Conservation (phyloP, 352 stramenopile species). For the Pythium dissotocum region DNA sequence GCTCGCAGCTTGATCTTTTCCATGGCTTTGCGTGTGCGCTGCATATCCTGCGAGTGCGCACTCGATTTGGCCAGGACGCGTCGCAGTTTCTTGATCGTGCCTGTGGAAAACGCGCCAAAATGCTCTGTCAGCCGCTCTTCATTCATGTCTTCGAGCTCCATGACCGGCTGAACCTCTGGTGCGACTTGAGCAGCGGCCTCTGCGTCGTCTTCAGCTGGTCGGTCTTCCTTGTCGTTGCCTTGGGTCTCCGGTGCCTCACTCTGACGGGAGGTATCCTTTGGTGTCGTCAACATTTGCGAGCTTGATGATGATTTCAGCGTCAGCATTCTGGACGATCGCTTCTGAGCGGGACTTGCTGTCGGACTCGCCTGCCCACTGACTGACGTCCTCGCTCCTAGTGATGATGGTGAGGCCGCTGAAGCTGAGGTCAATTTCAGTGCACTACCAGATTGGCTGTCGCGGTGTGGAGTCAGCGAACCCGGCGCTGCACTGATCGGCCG, state of each 20-base stretch:
- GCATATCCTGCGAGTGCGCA: slow-evolving; percentile 57
- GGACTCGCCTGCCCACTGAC: neutral
- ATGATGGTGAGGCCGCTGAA: neutral
- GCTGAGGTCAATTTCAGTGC: neutral
- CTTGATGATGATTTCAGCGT: neutral
- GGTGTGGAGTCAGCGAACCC: neutral
- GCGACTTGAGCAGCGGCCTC: slow-evolving; percentile 9
- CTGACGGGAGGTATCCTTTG: neutral
- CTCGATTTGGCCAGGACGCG: slow-evolving; percentile 62
- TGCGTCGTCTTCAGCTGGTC: neutral
- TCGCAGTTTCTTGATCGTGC: slow-evolving; percentile 55
- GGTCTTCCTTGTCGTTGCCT: neutral
- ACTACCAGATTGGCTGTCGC: neutral
- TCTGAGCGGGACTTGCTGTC: neutral
- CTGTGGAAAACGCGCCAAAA: slow-evolving; percentile 50
- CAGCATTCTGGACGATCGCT: neutral
- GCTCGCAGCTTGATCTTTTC: slow-evolving; percentile 53
- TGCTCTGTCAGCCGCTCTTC: slow-evolving; percentile 48
- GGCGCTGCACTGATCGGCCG: slow-evolving; percentile 1
- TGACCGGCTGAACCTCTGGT: slow-evolving; percentile 7
- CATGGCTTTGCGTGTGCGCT: slow-evolving; percentile 47
- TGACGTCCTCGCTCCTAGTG: neutral
- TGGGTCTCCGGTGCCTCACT: neutral
- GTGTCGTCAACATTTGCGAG: neutral
- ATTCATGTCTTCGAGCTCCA: slow-evolving; percentile 61